A percentile compares a stretch with the other conserved stretches of the same genome.
Evolutionary conservation across 768 basidiomycete genomes (phyloP).

Genomic region (Panaeolus cyanescens): DNA sequence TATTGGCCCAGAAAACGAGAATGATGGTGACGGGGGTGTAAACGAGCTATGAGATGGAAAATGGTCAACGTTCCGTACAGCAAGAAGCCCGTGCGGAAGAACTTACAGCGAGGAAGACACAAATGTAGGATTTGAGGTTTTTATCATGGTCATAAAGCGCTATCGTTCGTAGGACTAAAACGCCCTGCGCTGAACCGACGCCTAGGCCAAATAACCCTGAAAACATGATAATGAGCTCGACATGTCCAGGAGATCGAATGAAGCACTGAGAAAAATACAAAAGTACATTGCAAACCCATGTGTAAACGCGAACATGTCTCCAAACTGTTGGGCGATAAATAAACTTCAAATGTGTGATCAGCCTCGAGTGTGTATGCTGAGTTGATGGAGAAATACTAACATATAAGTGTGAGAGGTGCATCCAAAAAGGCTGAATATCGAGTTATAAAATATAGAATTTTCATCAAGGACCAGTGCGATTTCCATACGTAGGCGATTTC

Average conservation of each 20-base stretch:
- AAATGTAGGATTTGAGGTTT: background rate
- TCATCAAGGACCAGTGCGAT: background rate
- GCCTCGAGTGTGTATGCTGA: background rate
- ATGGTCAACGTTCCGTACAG: background rate
- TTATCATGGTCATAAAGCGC: background rate
- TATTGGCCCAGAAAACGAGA: background rate
- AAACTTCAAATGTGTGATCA: background rate
- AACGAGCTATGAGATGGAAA: background rate
- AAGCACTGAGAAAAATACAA: background rate
- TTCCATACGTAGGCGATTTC: background rate
- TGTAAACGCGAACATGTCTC: background rate
- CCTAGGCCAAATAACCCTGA: background rate
- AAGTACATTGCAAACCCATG: background rate
- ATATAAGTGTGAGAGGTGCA: background rate
- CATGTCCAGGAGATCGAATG: background rate
- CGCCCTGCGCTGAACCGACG: background rate
- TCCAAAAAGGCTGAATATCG: background rate
- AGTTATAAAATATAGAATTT: background rate
- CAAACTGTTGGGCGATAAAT: background rate
- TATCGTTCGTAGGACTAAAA: background rate
- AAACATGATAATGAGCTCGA: no score
- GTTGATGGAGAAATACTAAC: background rate
- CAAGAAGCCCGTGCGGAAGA: background rate
- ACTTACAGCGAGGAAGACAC: background rate
- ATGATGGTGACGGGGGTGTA: background rate